Evolutionary conservation across 176 grass and related monocot species (phyloP).

Genomic region (Zea mays): DNA sequence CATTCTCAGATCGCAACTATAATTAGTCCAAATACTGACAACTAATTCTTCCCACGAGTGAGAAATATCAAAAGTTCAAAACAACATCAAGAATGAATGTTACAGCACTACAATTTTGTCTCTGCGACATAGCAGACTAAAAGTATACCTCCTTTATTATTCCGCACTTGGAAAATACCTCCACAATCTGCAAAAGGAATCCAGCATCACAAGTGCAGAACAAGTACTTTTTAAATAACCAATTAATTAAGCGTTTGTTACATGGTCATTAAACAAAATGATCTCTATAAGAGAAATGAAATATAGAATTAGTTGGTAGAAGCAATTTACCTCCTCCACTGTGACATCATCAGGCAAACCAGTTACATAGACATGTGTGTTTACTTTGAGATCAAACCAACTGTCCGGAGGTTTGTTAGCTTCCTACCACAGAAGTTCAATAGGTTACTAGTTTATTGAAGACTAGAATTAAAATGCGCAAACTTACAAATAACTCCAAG

Average conservation of each 20-base stretch:
- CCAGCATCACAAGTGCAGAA: slow-evolving; percentile 29
- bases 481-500: slow-evolving; percentile 20
- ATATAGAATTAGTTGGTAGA: slow-evolving; percentile 25
- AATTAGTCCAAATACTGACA: slow-evolving; percentile 19
- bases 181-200: slow-evolving; percentile 77
- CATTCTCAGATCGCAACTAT: slow-evolving; percentile 1
- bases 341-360: slow-evolving; percentile 96
- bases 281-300: slow-evolving; percentile 32
- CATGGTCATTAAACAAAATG: slow-evolving; percentile 19
- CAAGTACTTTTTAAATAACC: slow-evolving; percentile 3
- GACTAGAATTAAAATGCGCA: neutral
- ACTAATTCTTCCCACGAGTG: slow-evolving; percentile 6
- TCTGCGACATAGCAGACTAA: slow-evolving; percentile 20
- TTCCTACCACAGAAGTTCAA: slow-evolving; percentile 54
- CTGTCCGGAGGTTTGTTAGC: slow-evolving; percentile 94
- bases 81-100: slow-evolving; percentile 17
- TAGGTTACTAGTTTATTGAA: neutral
- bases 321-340: slow-evolving; percentile 67
- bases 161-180: slow-evolving; percentile 94
- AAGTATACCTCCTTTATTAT: slow-evolving; percentile 89
- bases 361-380: slow-evolving; percentile 86
- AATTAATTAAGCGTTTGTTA: neutral
- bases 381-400: slow-evolving; percentile 99
- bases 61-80: neutral
- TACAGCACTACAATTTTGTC: slow-evolving; percentile 7